Percentiles rank a stretch among this genome's conserved stretches.
Conservation (phyloP, 768 basidiomycete species). For the Boletus rufocinnamomeus region DNA sequence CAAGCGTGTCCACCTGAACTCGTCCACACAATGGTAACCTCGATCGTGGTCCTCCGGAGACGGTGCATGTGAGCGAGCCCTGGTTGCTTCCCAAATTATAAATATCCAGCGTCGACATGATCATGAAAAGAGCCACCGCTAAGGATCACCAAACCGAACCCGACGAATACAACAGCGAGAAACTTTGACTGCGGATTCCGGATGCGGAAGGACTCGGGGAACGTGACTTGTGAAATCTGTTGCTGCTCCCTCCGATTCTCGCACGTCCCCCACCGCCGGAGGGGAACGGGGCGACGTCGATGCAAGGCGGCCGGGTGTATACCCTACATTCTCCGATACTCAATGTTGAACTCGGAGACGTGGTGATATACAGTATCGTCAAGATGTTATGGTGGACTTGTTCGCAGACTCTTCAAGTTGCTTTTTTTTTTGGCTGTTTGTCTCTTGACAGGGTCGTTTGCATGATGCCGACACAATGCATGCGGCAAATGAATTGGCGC, state of each 20-base stretch:
- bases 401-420: not conserved
- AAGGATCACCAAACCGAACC: not conserved
- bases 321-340: constrained; percentile 2
- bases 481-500: not conserved
- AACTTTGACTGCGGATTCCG: constrained; percentile 3
- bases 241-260: not conserved
- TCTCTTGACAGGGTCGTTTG: not conserved
- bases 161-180: not conserved
- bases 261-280: not conserved
- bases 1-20: not conserved
- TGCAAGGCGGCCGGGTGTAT: not conserved
- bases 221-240: not conserved
- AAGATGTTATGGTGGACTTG: not conserved
- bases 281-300: not conserved
- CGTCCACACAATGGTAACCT: not conserved
- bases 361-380: constrained; percentile 2
- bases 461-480: not conserved
- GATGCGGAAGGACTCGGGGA: constrained; percentile 8
- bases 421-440: not conserved
- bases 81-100: constrained; percentile 9
- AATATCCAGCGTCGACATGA: constrained; percentile 2
- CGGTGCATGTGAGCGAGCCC: not conserved
- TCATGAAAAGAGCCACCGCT: not conserved
- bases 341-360: not conserved
- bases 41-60: not conserved